Percentiles rank a stretch among this genome's conserved stretches.
phyloP scores from a whole-genome alignment of 129 eudicot genomes.

The Arctium minus region DNA sequence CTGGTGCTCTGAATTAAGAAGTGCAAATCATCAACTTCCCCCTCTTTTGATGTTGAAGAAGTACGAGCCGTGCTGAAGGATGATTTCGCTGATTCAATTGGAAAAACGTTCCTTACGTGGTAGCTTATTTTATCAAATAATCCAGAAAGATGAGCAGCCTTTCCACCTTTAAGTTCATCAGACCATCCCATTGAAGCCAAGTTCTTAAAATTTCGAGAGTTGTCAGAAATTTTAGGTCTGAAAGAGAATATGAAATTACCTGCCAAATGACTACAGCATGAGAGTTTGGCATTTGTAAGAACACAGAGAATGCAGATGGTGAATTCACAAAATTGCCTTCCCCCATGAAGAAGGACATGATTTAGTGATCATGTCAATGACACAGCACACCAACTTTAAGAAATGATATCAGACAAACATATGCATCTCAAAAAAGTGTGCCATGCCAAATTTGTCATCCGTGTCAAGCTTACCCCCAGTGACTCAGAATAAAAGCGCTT shows the following conservation, averaged over 20 bases:
- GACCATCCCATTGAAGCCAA: slow-evolving; percentile 75
- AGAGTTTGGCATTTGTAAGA: neutral
- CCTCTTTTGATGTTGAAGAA: slow-evolving; percentile 51
- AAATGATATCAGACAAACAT: neutral
- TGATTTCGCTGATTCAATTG: slow-evolving; percentile 52
- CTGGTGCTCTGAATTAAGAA: slow-evolving; percentile 71
- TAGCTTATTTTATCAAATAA: slow-evolving; percentile 82
- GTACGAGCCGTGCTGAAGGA: slow-evolving; percentile 68
- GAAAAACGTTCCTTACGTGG: slow-evolving; percentile 72
- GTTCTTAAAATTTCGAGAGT: slow-evolving; percentile 21
- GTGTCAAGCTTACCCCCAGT: neutral
- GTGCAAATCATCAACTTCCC: slow-evolving; percentile 41
- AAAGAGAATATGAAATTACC: slow-evolving; percentile 85
- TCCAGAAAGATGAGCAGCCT: slow-evolving; percentile 80
- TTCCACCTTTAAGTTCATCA: slow-evolving; percentile 84
- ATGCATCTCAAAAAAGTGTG: neutral
- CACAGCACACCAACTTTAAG: neutral
- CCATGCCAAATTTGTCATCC: neutral
- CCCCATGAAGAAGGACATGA: too few relatives aligned
- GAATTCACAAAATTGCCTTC: neutral
- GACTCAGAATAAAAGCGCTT: neutral
- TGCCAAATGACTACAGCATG: slow-evolving; percentile 38
- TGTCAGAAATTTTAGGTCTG: slow-evolving; percentile 57
- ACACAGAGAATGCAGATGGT: neutral
- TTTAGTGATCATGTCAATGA: neutral